Conservation (phyloP, 805 yeast species). For the Kodamaea kaohsiungensis region DNA sequence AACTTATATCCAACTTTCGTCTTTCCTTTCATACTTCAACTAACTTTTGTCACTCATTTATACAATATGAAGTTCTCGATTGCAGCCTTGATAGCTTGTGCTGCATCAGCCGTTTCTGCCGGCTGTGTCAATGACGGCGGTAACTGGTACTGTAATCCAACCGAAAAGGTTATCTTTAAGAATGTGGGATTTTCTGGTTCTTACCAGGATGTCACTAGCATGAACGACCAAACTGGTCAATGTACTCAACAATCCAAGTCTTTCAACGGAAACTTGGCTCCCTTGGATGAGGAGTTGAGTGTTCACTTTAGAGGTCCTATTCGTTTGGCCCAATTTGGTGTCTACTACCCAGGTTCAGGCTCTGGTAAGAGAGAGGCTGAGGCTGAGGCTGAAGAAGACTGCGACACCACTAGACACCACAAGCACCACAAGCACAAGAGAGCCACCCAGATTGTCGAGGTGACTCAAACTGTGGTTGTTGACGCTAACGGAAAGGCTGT, state of each 20-base stretch:
- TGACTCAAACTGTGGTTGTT: constrained; percentile 76
- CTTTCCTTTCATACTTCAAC: constrained; percentile 7
- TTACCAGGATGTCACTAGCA: constrained; percentile 74
- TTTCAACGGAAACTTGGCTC: constrained; percentile 74
- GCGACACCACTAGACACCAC: constrained; percentile 46
- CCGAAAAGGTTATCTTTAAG: constrained; percentile 63
- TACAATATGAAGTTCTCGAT: constrained; percentile 24
- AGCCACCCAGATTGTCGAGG: constrained; percentile 66
- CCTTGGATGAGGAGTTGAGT: constrained; percentile 83
- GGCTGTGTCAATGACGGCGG: constrained; percentile 24
- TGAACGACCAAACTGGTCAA: constrained; percentile 69
- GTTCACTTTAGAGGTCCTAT: constrained; percentile 92
- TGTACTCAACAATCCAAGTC: constrained; percentile 61
- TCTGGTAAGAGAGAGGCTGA: constrained; percentile 47
- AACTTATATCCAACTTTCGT: constrained; percentile 9
- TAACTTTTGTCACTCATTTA: constrained; percentile 11
- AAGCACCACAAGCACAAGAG: constrained; percentile 55
- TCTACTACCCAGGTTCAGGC: constrained; percentile 63
- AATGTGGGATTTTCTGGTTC: constrained; percentile 86
- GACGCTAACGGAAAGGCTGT: constrained; percentile 55
- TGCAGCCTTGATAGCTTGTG: constrained; percentile 23
- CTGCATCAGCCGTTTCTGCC: constrained; percentile 21
- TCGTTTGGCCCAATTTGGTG: constrained; percentile 81
- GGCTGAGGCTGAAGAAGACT: constrained; percentile 35
- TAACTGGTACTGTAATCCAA: constrained; percentile 61